phyloP scores from a whole-genome alignment of 2,329 filamentous ascomycete genomes.

The Trichophyton simii region DNA sequence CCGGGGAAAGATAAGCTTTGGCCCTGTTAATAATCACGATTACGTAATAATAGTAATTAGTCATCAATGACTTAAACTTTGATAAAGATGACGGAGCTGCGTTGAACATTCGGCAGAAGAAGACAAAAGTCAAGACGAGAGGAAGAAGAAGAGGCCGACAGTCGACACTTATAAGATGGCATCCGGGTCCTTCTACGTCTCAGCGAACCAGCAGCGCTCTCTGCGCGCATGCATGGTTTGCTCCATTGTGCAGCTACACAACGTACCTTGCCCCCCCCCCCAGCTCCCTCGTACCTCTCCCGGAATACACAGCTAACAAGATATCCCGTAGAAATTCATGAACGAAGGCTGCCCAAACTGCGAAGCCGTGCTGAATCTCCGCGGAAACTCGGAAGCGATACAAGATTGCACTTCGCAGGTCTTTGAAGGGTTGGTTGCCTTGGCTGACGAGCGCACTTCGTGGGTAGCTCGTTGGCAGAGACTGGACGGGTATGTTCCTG shows the following conservation, averaged over 20 bases:
- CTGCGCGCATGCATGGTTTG: constrained; percentile 98
- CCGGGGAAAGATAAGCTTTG: neutral
- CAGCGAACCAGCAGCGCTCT: constrained; percentile 65
- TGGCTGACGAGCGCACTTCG: constrained; percentile 67
- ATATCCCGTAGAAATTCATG: constrained; percentile 56
- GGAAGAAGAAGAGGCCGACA: neutral
- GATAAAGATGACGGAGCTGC: neutral
- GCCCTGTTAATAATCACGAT: neutral
- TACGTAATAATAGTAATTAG: neutral
- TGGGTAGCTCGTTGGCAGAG: constrained; percentile 98
- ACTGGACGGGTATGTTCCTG: constrained; percentile 72
- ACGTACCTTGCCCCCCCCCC: constrained; percentile 35
- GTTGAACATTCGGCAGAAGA: no score
- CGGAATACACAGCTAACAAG: constrained; percentile 12
- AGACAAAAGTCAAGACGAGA: neutral
- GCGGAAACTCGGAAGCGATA: constrained; percentile 65
- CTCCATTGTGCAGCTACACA: constrained; percentile 77
- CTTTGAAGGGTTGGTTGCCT: constrained; percentile 81
- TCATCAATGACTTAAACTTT: neutral
- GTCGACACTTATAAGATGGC: neutral
- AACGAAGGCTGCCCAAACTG: constrained; percentile 90
- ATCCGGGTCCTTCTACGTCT: constrained; percentile 46
- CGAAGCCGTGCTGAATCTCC: constrained; percentile 78
- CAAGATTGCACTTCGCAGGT: constrained; percentile 91
- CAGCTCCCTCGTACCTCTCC: constrained; percentile 4